phyloP scores from a whole-genome alignment of 148 eudicot species.

The Silene conica region DNA sequence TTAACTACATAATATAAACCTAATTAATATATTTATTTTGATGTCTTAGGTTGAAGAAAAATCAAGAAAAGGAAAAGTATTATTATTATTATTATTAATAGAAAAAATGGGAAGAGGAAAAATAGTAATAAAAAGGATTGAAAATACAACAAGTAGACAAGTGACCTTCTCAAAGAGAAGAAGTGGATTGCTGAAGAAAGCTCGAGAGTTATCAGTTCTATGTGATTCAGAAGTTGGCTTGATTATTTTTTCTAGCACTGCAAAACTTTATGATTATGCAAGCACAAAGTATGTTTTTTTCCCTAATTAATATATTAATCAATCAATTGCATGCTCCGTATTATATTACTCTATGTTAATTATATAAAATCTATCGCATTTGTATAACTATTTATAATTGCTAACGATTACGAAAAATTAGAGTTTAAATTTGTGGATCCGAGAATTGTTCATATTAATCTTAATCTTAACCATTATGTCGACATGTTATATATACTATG shows the following conservation, averaged over 20 bases:
- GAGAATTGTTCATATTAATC: too few relatives aligned
- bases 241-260: conserved; percentile 30
- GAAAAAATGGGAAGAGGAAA: conserved; percentile 36
- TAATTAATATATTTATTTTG: neutral
- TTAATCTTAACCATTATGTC: too few relatives aligned
- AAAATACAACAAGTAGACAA: conserved; percentile 32
- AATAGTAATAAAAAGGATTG: conserved; percentile 33
- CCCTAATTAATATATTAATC: neutral
- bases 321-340: neutral
- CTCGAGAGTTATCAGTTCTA: conserved; percentile 28
- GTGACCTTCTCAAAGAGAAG: conserved; percentile 34
- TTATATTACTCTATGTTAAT: too few relatives aligned
- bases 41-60: neutral
- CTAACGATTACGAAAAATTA: too few relatives aligned
- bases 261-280: conserved; percentile 32
- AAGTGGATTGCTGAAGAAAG: conserved; percentile 33
- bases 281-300: conserved; percentile 25
- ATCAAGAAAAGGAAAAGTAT: neutral
- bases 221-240: conserved; percentile 37
- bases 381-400: too few relatives aligned
- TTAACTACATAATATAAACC: neutral
- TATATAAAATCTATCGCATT: too few relatives aligned
- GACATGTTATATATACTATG: too few relatives aligned
- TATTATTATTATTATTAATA: neutral
- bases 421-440: too few relatives aligned